phyloP scores from a whole-genome alignment of 495 filamentous ascomycete species.

The Cercophora sp. region DNA sequence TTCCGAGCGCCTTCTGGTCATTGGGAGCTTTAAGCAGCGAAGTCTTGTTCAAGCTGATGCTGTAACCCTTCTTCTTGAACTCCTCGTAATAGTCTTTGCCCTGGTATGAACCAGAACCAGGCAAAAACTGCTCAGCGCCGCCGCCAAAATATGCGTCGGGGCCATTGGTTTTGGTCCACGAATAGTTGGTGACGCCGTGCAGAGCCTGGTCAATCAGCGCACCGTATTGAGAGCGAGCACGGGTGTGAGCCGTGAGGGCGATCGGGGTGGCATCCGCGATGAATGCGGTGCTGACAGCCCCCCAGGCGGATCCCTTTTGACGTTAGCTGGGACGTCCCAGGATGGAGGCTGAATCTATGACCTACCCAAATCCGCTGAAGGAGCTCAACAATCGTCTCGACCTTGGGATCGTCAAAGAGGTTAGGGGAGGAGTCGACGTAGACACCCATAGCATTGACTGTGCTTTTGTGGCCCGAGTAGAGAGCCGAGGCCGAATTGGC shows the following conservation, averaged over 20 bases:
- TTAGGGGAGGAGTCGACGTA: conserved; percentile 65
- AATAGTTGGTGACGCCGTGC: conserved; percentile 58
- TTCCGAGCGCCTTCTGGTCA: conserved; percentile 57
- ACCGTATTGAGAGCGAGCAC: conserved; percentile 57
- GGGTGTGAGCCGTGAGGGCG: conserved; percentile 62
- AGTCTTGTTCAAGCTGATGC: conserved; percentile 62
- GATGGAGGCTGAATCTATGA: conserved; percentile 9
- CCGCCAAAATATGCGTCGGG: conserved; percentile 71
- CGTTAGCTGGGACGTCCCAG: conserved; percentile 3
- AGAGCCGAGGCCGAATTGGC: conserved; percentile 72
- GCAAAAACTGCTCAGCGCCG: conserved; percentile 68
- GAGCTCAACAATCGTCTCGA: conserved; percentile 72
- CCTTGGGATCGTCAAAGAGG: conserved; percentile 69
- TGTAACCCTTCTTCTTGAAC: conserved; percentile 63
- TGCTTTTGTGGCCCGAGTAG: conserved; percentile 71
- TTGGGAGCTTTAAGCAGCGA: conserved; percentile 49
- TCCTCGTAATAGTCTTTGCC: conserved; percentile 64
- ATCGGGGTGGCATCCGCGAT: conserved; percentile 71
- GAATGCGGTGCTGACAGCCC: conserved; percentile 61
- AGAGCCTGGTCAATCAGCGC: conserved; percentile 59
- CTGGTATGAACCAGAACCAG: conserved; percentile 48
- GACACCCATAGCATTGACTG: conserved; percentile 68
- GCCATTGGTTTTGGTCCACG: conserved; percentile 62
- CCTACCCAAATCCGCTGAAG: conserved; percentile 58
- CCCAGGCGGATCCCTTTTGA: conserved; percentile 41